Base-by-base conservation (phyloP, 2,329 filamentous ascomycete genomes). In the Zymoseptoria passerinii region DNA sequence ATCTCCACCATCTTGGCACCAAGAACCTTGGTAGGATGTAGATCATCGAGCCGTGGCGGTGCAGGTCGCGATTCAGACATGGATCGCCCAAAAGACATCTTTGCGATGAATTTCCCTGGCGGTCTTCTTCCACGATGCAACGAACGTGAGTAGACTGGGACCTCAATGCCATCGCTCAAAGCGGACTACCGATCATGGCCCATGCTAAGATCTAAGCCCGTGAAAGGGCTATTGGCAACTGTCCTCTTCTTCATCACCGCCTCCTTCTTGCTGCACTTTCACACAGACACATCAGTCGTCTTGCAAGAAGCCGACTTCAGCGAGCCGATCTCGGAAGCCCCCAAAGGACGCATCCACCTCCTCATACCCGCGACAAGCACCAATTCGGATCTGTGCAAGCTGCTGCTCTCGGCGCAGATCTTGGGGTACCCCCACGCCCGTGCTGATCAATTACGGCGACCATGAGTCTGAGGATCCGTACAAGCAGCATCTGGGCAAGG, bases 371-470 rank as follows among this genome's bases (percentile, higher is more conserved):
- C 79, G 5, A 73, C 74, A 44, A 72, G 73, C n/a, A 74, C 75
- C 49, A 78, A 77, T 40, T 64, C 75, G 18, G 75, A 77, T n/a
- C 75, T 84, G 48, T 85, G 83, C 73, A 81, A 81, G 63, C 79
- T 81, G 1, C 66, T 83, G 10, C 72, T 83, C 10, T 83, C 81
- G 1, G 78, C 81, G 1, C 81, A 82, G 70, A 75, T 84, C n/a
- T 72, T 84, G 48, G 77, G 80, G 59, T 85, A 83, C 56, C 83
- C 83, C 83, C 8, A 78, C 81, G 13, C 80, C 82, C 6, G 82
- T 79, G 1, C 67, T 83, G 28, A 72, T 84, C 60, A 77, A 77
- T 52, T 79, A 79, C 65, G 70, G 65, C 50, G 65, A 63, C 56
- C 20, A 63, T 64, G 66, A 66, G 48, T 63, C 57, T 18, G 55